Evolutionary conservation across 441 rosid genomes (phyloP).

Genomic region (Syzygium malaccense): DNA sequence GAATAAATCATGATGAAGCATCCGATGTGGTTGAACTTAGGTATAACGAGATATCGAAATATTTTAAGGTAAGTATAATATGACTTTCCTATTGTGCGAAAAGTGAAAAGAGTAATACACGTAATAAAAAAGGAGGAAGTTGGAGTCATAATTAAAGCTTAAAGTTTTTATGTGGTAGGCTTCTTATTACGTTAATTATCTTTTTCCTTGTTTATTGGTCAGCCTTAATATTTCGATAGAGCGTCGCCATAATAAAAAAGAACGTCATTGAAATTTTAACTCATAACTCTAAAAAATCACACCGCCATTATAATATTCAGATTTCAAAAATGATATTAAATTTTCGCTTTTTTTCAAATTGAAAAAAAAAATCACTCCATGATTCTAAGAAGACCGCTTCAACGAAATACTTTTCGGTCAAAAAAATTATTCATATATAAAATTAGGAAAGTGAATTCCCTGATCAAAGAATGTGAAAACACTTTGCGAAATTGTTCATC

Average conservation of each 20-base stretch:
- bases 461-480: not conserved
- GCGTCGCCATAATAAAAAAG: not conserved
- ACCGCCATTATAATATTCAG: not conserved
- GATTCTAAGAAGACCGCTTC: not conserved
- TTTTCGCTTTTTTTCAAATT: not conserved
- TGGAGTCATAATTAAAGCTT: not conserved
- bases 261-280: not conserved
- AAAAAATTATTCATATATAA: too few relatives aligned
- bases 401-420: not conserved
- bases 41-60: not conserved
- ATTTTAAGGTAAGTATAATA: not conserved
- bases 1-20: not conserved
- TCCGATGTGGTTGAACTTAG: not conserved
- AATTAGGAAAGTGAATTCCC: not conserved
- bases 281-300: not conserved
- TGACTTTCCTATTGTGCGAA: not conserved
- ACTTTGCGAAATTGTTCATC: not conserved
- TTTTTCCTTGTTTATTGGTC: not conserved
- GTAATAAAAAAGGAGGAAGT: rapidly evolving
- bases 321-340: not conserved
- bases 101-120: not conserved
- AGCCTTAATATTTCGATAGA: not conserved
- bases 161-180: not conserved
- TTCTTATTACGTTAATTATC: not conserved
- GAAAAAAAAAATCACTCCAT: not conserved